Conservation (phyloP, 768 basidiomycete species). For the Hirschioporus abietinus region DNA sequence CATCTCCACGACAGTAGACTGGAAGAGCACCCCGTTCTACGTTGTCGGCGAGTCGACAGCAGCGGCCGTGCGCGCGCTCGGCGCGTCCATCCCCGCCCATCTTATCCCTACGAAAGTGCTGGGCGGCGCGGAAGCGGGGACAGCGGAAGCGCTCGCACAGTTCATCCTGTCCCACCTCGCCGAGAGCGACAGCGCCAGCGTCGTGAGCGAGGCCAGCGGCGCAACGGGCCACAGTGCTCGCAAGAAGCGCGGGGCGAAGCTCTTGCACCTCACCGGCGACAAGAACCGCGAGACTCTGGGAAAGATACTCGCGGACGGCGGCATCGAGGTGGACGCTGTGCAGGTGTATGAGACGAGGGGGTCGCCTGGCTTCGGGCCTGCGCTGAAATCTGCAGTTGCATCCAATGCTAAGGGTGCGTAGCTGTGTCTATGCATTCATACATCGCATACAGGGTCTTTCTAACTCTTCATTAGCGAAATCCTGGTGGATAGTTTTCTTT, state of each 20-base stretch:
- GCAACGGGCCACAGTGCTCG: slow-evolving; percentile 10
- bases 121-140: slow-evolving; percentile 52
- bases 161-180: slow-evolving; percentile 47
- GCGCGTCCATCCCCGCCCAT: slow-evolving; percentile 21
- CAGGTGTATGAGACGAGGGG: slow-evolving; percentile 70
- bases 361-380: slow-evolving; percentile 42
- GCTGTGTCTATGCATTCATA: background rate
- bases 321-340: slow-evolving; percentile 41
- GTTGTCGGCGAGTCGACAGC: slow-evolving; percentile 70
- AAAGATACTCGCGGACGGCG: slow-evolving; percentile 38
- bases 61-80: slow-evolving; percentile 34
- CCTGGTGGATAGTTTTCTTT: slow-evolving; percentile 72
- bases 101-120: slow-evolving; percentile 31
- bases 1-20: slow-evolving; percentile 30
- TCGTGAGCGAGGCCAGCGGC: slow-evolving; percentile 19
- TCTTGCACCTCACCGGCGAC: slow-evolving; percentile 83
- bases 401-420: slow-evolving; percentile 21
- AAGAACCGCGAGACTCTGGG: slow-evolving; percentile 74
- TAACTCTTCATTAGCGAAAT: slow-evolving; percentile 10
- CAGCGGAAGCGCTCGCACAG: slow-evolving; percentile 56
- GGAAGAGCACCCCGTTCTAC: slow-evolving; percentile 67
- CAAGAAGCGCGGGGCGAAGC: slow-evolving; percentile 13
- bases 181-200: background rate
- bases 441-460: slow-evolving; percentile 12
- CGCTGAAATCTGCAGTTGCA: slow-evolving; percentile 32